Conservation (phyloP, 2,329 filamentous ascomycete species). For the Venturia oleaginea region DNA sequence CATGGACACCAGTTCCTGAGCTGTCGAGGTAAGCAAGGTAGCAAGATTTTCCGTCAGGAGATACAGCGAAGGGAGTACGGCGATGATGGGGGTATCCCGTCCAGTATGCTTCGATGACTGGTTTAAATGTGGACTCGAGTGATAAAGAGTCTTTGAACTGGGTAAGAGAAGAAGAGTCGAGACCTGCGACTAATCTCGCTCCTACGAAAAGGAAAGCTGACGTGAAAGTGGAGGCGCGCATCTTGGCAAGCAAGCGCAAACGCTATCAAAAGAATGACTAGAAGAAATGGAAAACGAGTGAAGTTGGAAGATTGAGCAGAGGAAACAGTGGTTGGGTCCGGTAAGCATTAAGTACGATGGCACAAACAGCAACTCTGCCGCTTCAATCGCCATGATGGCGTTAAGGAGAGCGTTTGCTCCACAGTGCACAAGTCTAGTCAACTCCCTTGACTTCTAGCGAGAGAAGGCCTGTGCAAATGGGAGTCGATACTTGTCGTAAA, state of each 20-base stretch:
- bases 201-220: neutral
- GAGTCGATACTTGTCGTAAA: neutral
- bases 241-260: conserved; percentile 6
- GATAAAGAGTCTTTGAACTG: conserved; percentile 28
- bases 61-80: conserved; percentile 51
- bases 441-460: neutral
- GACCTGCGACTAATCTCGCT: conserved; percentile 4
- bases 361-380: neutral
- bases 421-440: neutral
- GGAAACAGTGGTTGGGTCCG: neutral
- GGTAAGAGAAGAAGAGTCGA: conserved; percentile 4
- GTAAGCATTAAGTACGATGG: neutral
- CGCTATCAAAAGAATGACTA: conserved; percentile 7
- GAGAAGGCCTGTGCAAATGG: neutral
- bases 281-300: neutral
- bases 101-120: conserved; percentile 54
- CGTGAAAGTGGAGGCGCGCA: neutral
- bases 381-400: neutral
- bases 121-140: conserved; percentile 44
- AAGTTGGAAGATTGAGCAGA: neutral
- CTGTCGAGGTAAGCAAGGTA: conserved; percentile 53
- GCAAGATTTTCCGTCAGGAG: conserved; percentile 49
- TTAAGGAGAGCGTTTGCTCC: neutral
- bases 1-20: conserved; percentile 46
- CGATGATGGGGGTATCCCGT: conserved; percentile 52